These are phyloP conservation scores for Scytalidium lignicola DNA, from an alignment of 2,329 filamentous ascomycete genomes.

Conservation along the genomic window DNA sequence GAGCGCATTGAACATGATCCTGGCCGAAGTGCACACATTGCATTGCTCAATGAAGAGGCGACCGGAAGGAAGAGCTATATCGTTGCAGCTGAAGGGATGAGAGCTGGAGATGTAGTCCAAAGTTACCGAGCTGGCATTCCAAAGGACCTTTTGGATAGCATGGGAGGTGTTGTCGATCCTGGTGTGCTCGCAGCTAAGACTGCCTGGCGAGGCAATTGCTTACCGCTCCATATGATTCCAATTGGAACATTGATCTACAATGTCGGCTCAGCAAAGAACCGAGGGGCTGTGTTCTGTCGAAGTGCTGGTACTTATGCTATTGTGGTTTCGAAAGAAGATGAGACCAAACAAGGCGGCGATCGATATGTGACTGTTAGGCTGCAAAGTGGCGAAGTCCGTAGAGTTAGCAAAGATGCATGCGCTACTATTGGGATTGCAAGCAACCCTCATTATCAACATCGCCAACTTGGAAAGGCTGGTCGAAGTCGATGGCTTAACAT, in stretches of 20 bases:
- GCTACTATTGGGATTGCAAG: conserved; percentile 92
- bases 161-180: conserved; percentile 90
- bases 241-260: conserved; percentile 91
- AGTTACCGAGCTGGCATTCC: conserved; percentile 91
- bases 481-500: conserved; percentile 91
- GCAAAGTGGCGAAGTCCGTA: conserved; percentile 88
- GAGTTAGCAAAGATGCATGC: conserved; percentile 86
- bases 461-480: conserved; percentile 90
- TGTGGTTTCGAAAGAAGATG: conserved; percentile 83
- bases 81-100: conserved; percentile 88
- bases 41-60: conserved; percentile 70
- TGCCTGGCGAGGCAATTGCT: conserved; percentile 87
- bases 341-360: conserved; percentile 57
- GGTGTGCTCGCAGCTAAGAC: conserved; percentile 95
- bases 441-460: conserved; percentile 87
- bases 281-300: conserved; percentile 84
- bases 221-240: conserved; percentile 93
- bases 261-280: conserved; percentile 69
- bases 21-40: conserved; percentile 87
- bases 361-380: conserved; percentile 79
- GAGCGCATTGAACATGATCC: conserved; percentile 97
- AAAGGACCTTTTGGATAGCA: conserved; percentile 75
- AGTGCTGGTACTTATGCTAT: conserved; percentile 90
- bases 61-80: conserved; percentile 83
- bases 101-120: conserved; percentile 85